Base-by-base conservation (phyloP, 2,329 filamentous ascomycete genomes). In the Cordyceps farinosa region DNA sequence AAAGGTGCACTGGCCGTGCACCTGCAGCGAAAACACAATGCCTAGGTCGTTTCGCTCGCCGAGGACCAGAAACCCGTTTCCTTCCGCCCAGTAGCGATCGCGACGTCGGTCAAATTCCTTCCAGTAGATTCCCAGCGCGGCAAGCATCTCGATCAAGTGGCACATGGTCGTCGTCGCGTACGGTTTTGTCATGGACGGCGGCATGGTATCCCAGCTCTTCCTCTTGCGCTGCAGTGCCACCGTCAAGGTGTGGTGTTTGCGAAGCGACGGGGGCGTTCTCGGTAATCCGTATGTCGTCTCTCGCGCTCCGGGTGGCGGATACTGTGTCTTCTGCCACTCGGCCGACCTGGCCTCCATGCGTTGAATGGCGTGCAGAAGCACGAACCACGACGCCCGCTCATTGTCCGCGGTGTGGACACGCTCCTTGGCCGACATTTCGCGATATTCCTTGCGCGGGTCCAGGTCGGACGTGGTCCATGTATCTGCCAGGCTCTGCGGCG, bases 81-180 rank as follows among this genome's bases (percentile, higher is more conserved):
- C 83, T 61, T 84, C 82, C 4, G 79, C 83, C n/a, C 79, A 79
- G 56, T 85, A 82, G 22, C 79, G 78, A 66, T 84, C 80, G 13
- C 72, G 72, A 9, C 72, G 78, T 40, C 81, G 76, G 67, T 85
- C 81, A 66, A 86, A 86, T 61, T 83, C 80, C 65, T 82, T 83
- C 84, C 84, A 87, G 70, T 87, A 79, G 8, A 87, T 76, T 8
- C 84, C 82, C 17, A 85, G 72, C 63, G 81, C 79, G 5, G 81
- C 81, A 32, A 82, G 76, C 64, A 85, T 80, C 73, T 85, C 83
- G 36, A 85, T 72, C 3, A 84, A 70, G 66, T 85, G 83, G 61
- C 79, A 83, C 65, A 85, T 82, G n/a, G 82, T 81, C 0, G 79
- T 84, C 0, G 80, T 84, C 3, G 81, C 82, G 56, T 82, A 84